These are phyloP conservation scores for Pythium scleroteichum DNA, from an alignment of 352 stramenopile genomes.

Conservation along the genomic window DNA sequence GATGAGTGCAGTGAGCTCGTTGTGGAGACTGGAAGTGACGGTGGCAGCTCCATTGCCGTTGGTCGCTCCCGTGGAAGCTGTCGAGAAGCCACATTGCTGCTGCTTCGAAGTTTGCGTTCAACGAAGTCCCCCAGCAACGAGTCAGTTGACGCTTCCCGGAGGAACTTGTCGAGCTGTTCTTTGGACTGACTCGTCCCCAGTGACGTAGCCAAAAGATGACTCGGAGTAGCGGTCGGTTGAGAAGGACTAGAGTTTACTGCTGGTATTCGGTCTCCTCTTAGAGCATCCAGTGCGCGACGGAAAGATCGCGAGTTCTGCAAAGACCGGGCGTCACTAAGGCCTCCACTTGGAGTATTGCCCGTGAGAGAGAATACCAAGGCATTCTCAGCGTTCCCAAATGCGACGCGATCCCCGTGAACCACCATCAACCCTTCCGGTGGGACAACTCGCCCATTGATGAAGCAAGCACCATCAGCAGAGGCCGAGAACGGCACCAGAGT, in stretches of 20 bases:
- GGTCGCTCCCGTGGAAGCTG: not conserved
- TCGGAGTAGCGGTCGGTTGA: too few species aligned
- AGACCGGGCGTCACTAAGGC: not conserved
- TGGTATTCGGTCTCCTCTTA: slow-evolving; percentile 41
- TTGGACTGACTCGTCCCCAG: slow-evolving; percentile 13
- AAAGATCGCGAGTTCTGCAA: slow-evolving; percentile 34
- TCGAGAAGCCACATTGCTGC: not conserved
- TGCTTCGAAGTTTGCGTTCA: slow-evolving; percentile 57
- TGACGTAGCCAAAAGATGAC: not conserved
- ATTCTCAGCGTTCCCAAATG: slow-evolving; percentile 46
- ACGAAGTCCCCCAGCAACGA: slow-evolving; percentile 62
- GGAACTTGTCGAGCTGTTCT: slow-evolving; percentile 41
- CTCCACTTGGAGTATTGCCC: not conserved
- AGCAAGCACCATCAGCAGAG: slow-evolving; percentile 36
- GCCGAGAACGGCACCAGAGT: slow-evolving; percentile 60
- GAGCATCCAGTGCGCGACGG: slow-evolving; percentile 43
- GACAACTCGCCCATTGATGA: slow-evolving; percentile 46
- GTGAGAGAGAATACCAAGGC: slow-evolving; percentile 60
- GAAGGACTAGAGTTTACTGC: too few species aligned
- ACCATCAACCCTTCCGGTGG: slow-evolving; percentile 43
- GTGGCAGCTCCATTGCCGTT: slow-evolving; percentile 40
- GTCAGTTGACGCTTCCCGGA: slow-evolving; percentile 57
- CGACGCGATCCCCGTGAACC: slow-evolving; percentile 60
- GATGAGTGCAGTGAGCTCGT: slow-evolving; percentile 32
- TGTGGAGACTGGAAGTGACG: slow-evolving; percentile 38